These are phyloP conservation scores for Coleophoma eucalyptorum DNA, from an alignment of 2,329 filamentous ascomycete genomes.

Conservation along the genomic window DNA sequence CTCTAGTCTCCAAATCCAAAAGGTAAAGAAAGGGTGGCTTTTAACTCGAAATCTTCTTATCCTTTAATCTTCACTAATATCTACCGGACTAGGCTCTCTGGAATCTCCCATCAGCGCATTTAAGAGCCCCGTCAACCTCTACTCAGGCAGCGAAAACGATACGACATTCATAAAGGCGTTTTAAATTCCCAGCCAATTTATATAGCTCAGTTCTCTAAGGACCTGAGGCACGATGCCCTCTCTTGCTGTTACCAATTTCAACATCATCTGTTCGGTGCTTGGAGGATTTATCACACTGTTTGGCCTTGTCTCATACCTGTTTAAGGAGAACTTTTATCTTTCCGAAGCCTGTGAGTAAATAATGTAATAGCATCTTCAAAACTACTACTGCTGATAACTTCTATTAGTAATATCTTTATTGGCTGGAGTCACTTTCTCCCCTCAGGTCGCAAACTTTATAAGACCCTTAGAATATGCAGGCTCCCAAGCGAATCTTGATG, in stretches of 20 bases:
- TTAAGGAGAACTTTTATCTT: slow-evolving; percentile 87
- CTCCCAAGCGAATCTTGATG: slow-evolving; percentile 55
- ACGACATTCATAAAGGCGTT: no score
- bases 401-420: slow-evolving; percentile 74
- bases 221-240: slow-evolving; percentile 41
- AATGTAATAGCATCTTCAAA: neutral
- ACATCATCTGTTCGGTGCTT: slow-evolving; percentile 59
- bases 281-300: slow-evolving; percentile 91
- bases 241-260: slow-evolving; percentile 47
- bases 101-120: no score
- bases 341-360: slow-evolving; percentile 77
- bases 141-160: no score
- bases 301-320: slow-evolving; percentile 81
- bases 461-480: slow-evolving; percentile 72
- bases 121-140: no score
- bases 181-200: no score
- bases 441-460: slow-evolving; percentile 72
- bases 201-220: no score
- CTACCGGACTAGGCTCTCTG: no score
- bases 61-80: no score
- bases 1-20: no score
- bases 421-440: slow-evolving; percentile 76
- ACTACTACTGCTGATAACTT: no score
- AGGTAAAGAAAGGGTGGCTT: no score
- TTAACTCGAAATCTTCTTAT: no score